These are phyloP conservation scores for Yamadazyma nakazawae DNA, from an alignment of 805 yeast genomes.

Conservation along the genomic window DNA sequence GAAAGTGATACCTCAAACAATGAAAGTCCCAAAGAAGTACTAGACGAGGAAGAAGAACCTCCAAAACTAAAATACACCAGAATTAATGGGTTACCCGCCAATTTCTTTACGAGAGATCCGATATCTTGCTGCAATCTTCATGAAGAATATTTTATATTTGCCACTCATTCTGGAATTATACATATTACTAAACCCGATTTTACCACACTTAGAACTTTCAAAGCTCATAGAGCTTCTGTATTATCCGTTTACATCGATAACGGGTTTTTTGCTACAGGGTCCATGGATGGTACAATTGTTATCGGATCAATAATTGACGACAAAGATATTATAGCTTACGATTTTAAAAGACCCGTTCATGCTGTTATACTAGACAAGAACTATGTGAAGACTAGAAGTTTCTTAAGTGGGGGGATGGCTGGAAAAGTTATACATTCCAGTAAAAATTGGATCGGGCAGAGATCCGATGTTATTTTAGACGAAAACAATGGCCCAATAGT, in stretches of 20 bases:
- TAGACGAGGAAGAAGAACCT: conserved; percentile 51
- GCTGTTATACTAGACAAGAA: conserved; percentile 77
- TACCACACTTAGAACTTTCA: conserved; percentile 62
- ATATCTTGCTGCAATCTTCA: conserved; percentile 66
- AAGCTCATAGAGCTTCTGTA: conserved; percentile 84
- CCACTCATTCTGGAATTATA: conserved; percentile 84
- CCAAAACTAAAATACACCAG: conserved; percentile 77
- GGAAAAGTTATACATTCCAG: conserved; percentile 76
- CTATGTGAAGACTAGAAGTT: conserved; percentile 58
- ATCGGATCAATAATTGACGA: conserved; percentile 66
- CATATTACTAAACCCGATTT: conserved; percentile 64
- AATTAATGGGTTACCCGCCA: conserved; percentile 60
- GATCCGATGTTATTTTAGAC: conserved; percentile 64
- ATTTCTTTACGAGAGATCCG: conserved; percentile 72
- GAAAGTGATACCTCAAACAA: neutral
- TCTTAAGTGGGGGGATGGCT: conserved; percentile 85
- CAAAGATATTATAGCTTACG: conserved; percentile 66
- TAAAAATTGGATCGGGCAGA: conserved; percentile 82
- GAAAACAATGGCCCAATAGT: conserved; percentile 68
- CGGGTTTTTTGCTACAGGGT: conserved; percentile 73
- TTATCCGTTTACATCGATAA: conserved; percentile 74
- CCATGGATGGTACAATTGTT: conserved; percentile 91
- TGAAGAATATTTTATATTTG: conserved; percentile 67
- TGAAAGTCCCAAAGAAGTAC: neutral
- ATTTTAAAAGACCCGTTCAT: conserved; percentile 84